These are phyloP conservation scores for Paraconiothyrium brasiliense DNA, from an alignment of 2,329 filamentous ascomycete species.

Conservation along the genomic window DNA sequence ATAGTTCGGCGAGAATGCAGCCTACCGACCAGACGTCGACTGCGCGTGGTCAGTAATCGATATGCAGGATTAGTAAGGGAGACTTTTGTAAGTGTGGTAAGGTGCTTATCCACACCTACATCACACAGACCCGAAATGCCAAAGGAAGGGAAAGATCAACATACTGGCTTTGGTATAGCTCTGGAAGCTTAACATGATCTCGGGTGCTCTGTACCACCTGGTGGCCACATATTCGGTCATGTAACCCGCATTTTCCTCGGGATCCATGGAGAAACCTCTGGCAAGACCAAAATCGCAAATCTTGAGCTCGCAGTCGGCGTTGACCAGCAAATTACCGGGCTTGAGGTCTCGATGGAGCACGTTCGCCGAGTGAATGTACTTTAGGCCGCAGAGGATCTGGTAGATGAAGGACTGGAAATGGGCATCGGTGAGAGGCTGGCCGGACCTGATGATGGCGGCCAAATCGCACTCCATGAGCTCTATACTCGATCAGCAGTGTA, in stretches of 20 bases:
- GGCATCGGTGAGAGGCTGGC: conserved; percentile 95
- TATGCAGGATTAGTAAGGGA: conserved; percentile 22
- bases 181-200: conserved; percentile 99
- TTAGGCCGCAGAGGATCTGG: conserved; percentile 97
- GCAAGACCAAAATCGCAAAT: conserved; percentile 98
- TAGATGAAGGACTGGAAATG: conserved; percentile 99
- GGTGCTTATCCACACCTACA: conserved; percentile 12
- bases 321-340: conserved; percentile 95
- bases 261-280: conserved; percentile 52
- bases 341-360: conserved; percentile 97
- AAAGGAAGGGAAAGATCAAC: conserved; percentile 56
- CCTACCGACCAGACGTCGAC: conserved; percentile 99
- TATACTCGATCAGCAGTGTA: conserved; percentile 53
- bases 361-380: conserved; percentile 99
- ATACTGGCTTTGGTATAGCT: conserved; percentile 99
- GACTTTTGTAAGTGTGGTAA: conserved; percentile 11
- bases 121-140: background rate
- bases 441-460: conserved; percentile 96
- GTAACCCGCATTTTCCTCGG: conserved; percentile 97
- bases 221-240: conserved; percentile 99
- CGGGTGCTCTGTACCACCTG: conserved; percentile 96
- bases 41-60: conserved; percentile 51
- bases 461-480: conserved; percentile 99
- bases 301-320: conserved; percentile 99
- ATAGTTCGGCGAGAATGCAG: conserved; percentile 94